Percentiles rank a stretch among this genome's conserved stretches.
Evolutionary conservation across 2,329 filamentous ascomycete genomes (phyloP).

Genomic region (Colletotrichum higginsianum): DNA sequence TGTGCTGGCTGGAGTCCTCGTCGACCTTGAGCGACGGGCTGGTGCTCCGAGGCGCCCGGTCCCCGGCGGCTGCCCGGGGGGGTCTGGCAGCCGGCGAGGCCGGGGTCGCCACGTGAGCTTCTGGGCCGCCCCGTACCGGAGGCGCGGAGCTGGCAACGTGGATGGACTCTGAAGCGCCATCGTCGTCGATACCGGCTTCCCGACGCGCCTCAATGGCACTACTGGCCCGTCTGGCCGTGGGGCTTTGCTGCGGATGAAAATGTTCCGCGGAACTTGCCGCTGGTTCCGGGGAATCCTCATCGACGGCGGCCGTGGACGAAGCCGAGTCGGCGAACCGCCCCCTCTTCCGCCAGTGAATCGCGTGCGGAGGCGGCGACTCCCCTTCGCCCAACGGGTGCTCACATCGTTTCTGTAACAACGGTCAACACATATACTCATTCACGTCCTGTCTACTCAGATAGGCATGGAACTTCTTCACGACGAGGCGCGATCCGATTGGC

Average conservation of each 20-base stretch:
- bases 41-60: neutral
- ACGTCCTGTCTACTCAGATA: neutral
- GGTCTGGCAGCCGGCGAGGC: neutral
- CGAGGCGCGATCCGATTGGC: slow-evolving; percentile 20
- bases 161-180: slow-evolving; percentile 1
- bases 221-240: neutral
- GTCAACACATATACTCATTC: neutral
- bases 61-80: neutral
- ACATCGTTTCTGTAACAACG: slow-evolving; percentile 40
- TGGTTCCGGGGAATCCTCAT: neutral
- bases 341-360: slow-evolving; percentile 18
- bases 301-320: neutral
- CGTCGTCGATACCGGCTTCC: neutral
- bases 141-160: slow-evolving; percentile 1
- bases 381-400: slow-evolving; percentile 29
- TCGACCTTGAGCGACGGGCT: slow-evolving; percentile 7
- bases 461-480: neutral
- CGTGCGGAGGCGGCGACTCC: slow-evolving; percentile 23
- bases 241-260: neutral
- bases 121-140: neutral
- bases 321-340: neutral
- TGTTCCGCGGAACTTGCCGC: neutral
- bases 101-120: neutral
- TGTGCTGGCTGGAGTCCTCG: slow-evolving; percentile 37
- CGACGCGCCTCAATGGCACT: neutral